Evolutionary conservation across 1,284 basidiomycete species (phyloP), one percentile per base, ranked within the genome.

Genomic region (Schizophyllum commune): DNA sequence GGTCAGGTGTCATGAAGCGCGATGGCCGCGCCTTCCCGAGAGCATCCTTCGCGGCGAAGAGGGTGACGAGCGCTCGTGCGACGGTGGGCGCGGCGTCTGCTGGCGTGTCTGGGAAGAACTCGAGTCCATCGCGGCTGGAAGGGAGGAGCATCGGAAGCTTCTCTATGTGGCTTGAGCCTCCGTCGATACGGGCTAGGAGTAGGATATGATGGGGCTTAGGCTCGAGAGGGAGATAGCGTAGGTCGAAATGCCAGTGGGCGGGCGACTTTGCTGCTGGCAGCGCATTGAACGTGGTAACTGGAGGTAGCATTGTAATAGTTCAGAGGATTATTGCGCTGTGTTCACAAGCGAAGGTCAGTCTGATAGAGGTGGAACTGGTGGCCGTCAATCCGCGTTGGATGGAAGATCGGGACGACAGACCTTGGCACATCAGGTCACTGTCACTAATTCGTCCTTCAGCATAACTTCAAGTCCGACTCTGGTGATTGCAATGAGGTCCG

Each of bases 71-170:
- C 4, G 67, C 72, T 57, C 66, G 70, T 52, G 68, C 68, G 22
- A 74, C 59, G 58, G 70, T 69, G 7, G 68, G 67, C 1, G 73
- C 70, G 27, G 72, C 72, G 21, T 70, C 69, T 19, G 61, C 39
- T 3, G 65, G 64, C 1, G 66, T 68, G 55, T 73, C 71, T 0
- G 73, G 72, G 60, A 74, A 75, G 52, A 69, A 73, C 0, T 53
- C 53, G 20, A 70, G 61, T 4, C 69, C 65, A 57, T 62, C 60
- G 3, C 32, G 20, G 11, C 34, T 33, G 22, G 55, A 8, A 22
- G 32, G n/a, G 15, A 57, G 55, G 5, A 52, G 32, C 58, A 57
- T 32, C 9, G 62, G 64, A 5, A 66, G 57, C 20, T 32, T 58
- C 52, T 65, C 65, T 17, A 58, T 55, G 33, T 65, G 65, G 17